Evolutionary conservation across 768 basidiomycete genomes (phyloP).

Genomic region (Psilocybe cyanescens): DNA sequence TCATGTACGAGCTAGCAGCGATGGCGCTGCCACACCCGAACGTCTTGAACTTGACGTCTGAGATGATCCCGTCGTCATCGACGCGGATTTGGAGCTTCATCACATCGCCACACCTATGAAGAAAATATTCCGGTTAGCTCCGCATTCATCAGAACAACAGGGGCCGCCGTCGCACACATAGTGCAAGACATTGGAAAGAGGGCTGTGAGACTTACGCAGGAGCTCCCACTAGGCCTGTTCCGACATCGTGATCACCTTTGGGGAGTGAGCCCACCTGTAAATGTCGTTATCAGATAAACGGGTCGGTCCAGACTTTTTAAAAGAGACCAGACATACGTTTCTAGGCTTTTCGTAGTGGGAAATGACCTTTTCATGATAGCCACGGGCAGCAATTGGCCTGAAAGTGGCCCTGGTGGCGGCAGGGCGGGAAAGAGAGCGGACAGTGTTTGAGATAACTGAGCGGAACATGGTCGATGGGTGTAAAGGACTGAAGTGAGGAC

Average conservation of each 20-base stretch:
- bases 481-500: conserved; percentile 14
- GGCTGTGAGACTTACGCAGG: conserved; percentile 72
- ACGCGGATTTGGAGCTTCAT: conserved; percentile 99
- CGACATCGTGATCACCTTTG: conserved; percentile 90
- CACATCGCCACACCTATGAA: conserved; percentile 87
- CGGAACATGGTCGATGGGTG: conserved; percentile 68
- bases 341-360: conserved; percentile 97
- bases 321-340: conserved; percentile 73
- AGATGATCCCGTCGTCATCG: conserved; percentile 92
- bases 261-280: conserved; percentile 92
- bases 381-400: conserved; percentile 62
- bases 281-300: conserved; percentile 61
- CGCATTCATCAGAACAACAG: conserved; percentile 17
- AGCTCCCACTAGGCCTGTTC: conserved; percentile 96
- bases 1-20: conserved; percentile 98
- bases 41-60: conserved; percentile 99
- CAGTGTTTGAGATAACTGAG: conserved; percentile 56
- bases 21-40: conserved; percentile 99
- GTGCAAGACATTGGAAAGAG: conserved; percentile 11
- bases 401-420: conserved; percentile 39
- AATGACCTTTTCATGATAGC: conserved; percentile 96
- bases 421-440: conserved; percentile 51
- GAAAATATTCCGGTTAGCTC: conserved; percentile 30
- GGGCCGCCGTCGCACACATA: not conserved
- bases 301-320: conserved; percentile 34